These are phyloP conservation scores for Fusarium sp. DNA, from an alignment of 2,329 filamentous ascomycete genomes.

Conservation along the genomic window DNA sequence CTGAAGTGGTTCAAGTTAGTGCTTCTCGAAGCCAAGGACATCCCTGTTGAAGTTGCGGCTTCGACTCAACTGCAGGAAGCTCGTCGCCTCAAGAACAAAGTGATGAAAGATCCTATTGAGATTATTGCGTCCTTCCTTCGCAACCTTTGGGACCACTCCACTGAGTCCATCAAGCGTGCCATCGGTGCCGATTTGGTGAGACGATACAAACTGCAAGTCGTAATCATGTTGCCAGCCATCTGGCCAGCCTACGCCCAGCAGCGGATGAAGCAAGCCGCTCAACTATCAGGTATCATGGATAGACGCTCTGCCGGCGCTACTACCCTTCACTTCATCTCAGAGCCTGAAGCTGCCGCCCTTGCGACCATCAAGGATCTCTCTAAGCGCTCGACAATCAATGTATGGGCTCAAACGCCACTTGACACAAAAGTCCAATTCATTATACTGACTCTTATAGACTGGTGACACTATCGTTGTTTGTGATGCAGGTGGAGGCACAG, in stretches of 20 bases:
- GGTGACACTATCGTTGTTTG: conserved; percentile 50
- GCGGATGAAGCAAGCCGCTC: conserved; percentile 52
- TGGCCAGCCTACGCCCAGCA: conserved; percentile 55
- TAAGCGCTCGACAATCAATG: conserved; percentile 35
- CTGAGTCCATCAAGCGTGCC: conserved; percentile 43
- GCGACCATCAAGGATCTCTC: conserved; percentile 50
- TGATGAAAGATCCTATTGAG: conserved; percentile 41
- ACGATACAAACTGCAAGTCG: conserved; percentile 49
- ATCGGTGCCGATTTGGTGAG: conserved; percentile 34
- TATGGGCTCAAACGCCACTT: not conserved
- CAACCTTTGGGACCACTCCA: conserved; percentile 49
- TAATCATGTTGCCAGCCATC: conserved; percentile 59
- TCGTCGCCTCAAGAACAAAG: fast-evolving
- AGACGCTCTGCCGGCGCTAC: conserved; percentile 46
- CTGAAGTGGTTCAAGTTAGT: conserved; percentile 58
- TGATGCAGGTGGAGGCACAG: conserved; percentile 54
- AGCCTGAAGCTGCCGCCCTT: conserved; percentile 60
- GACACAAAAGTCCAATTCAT: not conserved
- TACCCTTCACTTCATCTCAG: conserved; percentile 52
- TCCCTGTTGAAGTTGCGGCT: conserved; percentile 36
- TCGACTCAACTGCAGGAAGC: conserved; percentile 43
- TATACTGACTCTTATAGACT: not conserved
- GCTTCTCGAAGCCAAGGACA: conserved; percentile 51
- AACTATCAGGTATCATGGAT: conserved; percentile 51
- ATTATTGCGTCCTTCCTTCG: conserved; percentile 51